Evolutionary conservation across 306 rosid genomes (phyloP).

Genomic region (Abrus pulchellus): DNA sequence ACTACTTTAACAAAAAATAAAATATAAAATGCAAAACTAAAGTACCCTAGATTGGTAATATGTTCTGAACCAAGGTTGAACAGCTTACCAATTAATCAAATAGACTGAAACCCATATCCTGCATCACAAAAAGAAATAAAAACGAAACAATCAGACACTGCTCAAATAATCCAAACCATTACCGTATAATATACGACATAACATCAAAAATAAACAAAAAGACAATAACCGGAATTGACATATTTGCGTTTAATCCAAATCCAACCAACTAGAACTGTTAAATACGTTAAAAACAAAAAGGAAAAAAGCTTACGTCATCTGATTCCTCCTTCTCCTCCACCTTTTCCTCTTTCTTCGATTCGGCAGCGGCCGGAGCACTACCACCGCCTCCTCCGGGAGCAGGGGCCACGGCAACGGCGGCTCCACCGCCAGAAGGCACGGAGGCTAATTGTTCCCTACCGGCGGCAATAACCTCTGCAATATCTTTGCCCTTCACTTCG

Average conservation of each 20-base stretch:
- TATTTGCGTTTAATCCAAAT: not conserved
- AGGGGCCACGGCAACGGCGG: constrained; percentile 58
- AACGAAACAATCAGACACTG: constrained; percentile 16
- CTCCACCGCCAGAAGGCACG: constrained; percentile 71
- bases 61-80: not conserved
- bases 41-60: constrained; percentile 5
- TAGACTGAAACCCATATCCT: constrained; percentile 81
- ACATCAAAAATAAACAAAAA: not conserved
- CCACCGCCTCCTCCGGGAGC: constrained; percentile 45
- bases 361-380: constrained; percentile 64
- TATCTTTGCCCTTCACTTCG: constrained; percentile 65
- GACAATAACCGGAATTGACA: too few species aligned
- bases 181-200: too few species aligned
- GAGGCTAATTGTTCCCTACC: constrained; percentile 73
- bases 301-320: constrained; percentile 63
- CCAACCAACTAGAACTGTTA: not conserved
- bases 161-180: not conserved
- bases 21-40: not conserved
- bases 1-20: constrained; percentile 24
- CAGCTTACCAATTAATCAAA: constrained; percentile 59
- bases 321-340: constrained; percentile 77
- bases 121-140: constrained; percentile 45
- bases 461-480: constrained; percentile 66
- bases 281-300: not conserved
- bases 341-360: constrained; percentile 78